Evolutionary conservation across 208 protist species (phyloP).

Genomic region (Trypanosoma grayi): DNA sequence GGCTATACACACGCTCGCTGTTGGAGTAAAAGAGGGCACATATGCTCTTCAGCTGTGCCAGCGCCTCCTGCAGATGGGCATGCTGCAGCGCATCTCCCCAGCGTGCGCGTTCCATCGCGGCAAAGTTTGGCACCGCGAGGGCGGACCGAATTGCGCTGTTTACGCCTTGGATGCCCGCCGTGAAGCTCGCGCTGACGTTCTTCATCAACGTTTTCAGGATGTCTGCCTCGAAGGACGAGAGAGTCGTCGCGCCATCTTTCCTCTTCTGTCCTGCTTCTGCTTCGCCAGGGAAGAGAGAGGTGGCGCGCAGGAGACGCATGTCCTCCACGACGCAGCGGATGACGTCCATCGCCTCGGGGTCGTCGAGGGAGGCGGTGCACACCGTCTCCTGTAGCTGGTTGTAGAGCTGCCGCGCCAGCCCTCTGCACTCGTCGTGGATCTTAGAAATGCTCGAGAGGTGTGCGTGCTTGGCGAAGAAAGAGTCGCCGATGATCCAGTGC

Average conservation of each 20-base stretch:
- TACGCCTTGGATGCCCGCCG: constrained; percentile 34
- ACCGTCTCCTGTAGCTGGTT: constrained; percentile 56
- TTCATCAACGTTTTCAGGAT: constrained; percentile 62
- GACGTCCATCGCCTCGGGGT: constrained; percentile 75
- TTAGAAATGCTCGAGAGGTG: constrained; percentile 55
- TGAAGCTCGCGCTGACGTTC: constrained; percentile 60
- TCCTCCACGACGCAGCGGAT: constrained; percentile 68
- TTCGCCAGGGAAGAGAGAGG: constrained; percentile 45
- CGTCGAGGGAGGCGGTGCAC: constrained; percentile 61
- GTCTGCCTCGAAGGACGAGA: constrained; percentile 39
- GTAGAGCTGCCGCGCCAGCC: constrained; percentile 64
- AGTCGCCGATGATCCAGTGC: constrained; percentile 81
- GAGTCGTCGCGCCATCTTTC: background rate
- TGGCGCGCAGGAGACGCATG: constrained; percentile 79
- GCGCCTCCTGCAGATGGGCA: constrained; percentile 52
- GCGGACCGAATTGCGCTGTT: constrained; percentile 49
- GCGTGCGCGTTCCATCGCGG: constrained; percentile 27
- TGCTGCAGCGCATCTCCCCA: constrained; percentile 34
- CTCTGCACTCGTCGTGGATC: constrained; percentile 51
- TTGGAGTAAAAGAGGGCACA: constrained; percentile 70
- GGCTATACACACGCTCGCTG: constrained; percentile 35
- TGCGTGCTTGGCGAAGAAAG: constrained; percentile 65
- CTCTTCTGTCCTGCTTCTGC: constrained; percentile 17
- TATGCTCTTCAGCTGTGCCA: constrained; percentile 77
- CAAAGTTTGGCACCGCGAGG: constrained; percentile 49